These are phyloP conservation scores for Talaromyces sp. DNA, from an alignment of 2,329 filamentous ascomycete genomes.

Conservation along the genomic window DNA sequence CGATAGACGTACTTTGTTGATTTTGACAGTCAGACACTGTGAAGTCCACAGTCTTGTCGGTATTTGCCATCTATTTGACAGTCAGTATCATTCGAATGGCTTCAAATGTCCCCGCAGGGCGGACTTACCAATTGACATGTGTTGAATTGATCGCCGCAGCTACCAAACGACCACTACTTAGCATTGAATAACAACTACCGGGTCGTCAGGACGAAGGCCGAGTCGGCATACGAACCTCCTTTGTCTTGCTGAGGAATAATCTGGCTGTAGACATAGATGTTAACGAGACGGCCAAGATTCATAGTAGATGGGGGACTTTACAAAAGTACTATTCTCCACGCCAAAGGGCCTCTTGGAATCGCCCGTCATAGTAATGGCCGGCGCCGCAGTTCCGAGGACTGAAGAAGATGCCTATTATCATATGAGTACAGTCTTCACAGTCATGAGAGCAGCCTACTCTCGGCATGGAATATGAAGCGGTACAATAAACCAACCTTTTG, in stretches of 20 bases:
- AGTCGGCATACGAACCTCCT: constrained; percentile 21
- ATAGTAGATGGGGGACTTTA: constrained; percentile 8
- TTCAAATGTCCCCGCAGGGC: too few species aligned
- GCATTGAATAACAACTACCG: neutral
- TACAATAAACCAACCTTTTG: neutral
- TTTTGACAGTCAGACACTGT: constrained; percentile 13
- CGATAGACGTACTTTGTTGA: constrained; percentile 11
- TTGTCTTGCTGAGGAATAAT: constrained; percentile 22
- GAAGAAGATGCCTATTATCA: neutral
- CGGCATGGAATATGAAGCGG: neutral
- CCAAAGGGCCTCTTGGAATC: constrained; percentile 23
- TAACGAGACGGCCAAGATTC: neutral
- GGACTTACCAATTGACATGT: constrained; percentile 22
- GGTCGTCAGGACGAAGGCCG: neutral
- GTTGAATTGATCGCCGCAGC: constrained; percentile 26
- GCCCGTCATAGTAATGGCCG: constrained; percentile 21
- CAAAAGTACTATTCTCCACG: constrained; percentile 27
- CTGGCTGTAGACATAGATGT: constrained; percentile 17
- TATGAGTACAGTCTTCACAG: neutral
- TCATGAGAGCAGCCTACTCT: neutral
- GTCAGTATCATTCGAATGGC: neutral
- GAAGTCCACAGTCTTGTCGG: neutral
- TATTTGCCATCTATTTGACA: constrained; percentile 8
- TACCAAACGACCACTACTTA: constrained; percentile 7
- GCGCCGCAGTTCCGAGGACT: constrained; percentile 14